Conservation (phyloP, 495 filamentous ascomycete species). For the Penicillium robsamsonii region DNA sequence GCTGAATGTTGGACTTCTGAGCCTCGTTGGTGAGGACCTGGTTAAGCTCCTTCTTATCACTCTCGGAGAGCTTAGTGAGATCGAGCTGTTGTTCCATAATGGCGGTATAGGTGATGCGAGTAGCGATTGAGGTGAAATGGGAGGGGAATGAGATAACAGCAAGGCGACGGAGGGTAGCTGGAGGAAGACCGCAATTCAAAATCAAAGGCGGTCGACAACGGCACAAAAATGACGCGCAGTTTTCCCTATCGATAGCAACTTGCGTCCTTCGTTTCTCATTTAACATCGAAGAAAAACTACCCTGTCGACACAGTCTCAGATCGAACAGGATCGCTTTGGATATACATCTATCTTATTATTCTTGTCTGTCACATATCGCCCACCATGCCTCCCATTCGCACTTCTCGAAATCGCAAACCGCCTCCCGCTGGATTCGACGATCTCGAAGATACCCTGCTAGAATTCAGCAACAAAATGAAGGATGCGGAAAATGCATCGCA, state of each 20-base stretch:
- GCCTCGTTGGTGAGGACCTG: constrained; percentile 75
- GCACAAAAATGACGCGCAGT: constrained; percentile 36
- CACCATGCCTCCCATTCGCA: constrained; percentile 84
- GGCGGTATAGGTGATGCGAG: not conserved
- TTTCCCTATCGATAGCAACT: constrained; percentile 15
- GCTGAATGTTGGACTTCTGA: constrained; percentile 77
- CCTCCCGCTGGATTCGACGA: constrained; percentile 95
- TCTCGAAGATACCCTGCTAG: constrained; percentile 92
- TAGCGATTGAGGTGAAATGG: constrained; percentile 6
- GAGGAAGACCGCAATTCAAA: constrained; percentile 16
- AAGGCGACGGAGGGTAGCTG: constrained; percentile 6
- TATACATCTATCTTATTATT: not conserved
- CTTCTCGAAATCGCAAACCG: constrained; percentile 75
- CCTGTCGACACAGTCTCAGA: not conserved
- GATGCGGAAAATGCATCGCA: constrained; percentile 83
- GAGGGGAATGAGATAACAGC: not conserved
- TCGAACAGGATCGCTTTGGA: not conserved
- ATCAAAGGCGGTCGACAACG: constrained; percentile 29
- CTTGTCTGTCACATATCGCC: not conserved
- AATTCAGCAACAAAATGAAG: constrained; percentile 98
- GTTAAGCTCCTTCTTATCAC: constrained; percentile 83
- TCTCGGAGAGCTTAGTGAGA: constrained; percentile 70
- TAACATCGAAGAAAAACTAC: not conserved
- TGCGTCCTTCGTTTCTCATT: constrained; percentile 4
- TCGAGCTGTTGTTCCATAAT: constrained; percentile 52